These are phyloP conservation scores for Acacia confusa DNA, from an alignment of 306 rosid species.

Conservation along the genomic window DNA sequence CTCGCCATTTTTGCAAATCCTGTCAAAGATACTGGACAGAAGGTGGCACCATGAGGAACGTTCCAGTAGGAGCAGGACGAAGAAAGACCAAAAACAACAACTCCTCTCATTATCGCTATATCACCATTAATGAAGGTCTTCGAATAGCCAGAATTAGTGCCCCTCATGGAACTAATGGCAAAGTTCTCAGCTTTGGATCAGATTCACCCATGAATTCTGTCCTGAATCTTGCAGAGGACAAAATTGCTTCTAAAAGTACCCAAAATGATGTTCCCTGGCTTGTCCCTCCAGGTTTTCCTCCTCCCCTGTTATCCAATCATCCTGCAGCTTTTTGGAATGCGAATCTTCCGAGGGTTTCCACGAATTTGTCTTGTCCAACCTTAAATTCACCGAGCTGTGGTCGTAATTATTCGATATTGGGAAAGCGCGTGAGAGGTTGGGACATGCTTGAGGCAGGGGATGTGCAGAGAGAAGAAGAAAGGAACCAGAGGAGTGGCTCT, in stretches of 20 bases:
- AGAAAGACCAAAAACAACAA: conserved; percentile 79
- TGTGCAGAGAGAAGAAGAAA: conserved; percentile 35
- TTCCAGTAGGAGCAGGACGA: conserved; percentile 91
- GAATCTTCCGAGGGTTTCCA: conserved; percentile 60
- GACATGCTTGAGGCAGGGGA: conserved; percentile 33
- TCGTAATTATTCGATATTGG: conserved; percentile 46
- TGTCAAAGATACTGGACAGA: conserved; percentile 97
- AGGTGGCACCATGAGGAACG: conserved; percentile 88
- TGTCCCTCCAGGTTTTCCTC: conserved; percentile 63
- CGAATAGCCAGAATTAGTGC: conserved; percentile 53
- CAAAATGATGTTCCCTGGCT: conserved; percentile 73
- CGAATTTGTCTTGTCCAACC: conserved; percentile 40
- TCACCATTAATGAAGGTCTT: conserved; percentile 71
- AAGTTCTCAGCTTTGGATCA: conserved; percentile 72
- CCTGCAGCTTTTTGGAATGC: conserved; percentile 62
- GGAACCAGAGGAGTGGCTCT: conserved; percentile 52
- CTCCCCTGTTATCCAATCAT: conserved; percentile 66
- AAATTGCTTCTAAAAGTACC: conserved; percentile 34
- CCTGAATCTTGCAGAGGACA: conserved; percentile 41
- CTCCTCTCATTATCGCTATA: conserved; percentile 53
- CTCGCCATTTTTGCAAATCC: conserved; percentile 91
- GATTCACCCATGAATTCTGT: conserved; percentile 55
- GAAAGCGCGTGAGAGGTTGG: conserved; percentile 70
- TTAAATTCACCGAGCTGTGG: conserved; percentile 34
- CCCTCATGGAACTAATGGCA: conserved; percentile 54